These are phyloP conservation scores for Sugiyamaella novakii DNA, from an alignment of 1,139 yeast genomes.

Conservation along the genomic window DNA sequence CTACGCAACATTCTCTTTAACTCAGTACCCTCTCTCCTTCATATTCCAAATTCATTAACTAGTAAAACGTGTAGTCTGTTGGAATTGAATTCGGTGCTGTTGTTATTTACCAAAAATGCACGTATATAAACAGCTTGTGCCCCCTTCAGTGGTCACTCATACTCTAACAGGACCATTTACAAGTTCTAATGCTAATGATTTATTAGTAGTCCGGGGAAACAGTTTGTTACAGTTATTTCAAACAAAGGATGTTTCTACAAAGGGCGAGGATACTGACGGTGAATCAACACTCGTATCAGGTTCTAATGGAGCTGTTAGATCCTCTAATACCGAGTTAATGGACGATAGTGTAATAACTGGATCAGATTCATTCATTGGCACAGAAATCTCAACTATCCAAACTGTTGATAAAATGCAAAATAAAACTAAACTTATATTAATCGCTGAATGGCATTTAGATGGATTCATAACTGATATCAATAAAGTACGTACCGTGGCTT, in stretches of 20 bases:
- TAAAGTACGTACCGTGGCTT: slow-evolving; percentile 54
- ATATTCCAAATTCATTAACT: no score
- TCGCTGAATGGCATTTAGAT: slow-evolving; percentile 68
- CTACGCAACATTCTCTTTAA: not conserved
- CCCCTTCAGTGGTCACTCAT: slow-evolving; percentile 73
- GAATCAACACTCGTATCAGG: no score
- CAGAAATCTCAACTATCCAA: slow-evolving; percentile 32
- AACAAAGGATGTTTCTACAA: slow-evolving; percentile 25
- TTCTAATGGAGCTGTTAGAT: not conserved
- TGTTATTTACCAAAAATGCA: slow-evolving; percentile 58
- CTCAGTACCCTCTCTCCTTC: no score
- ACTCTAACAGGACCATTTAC: slow-evolving; percentile 66
- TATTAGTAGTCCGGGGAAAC: slow-evolving; percentile 72
- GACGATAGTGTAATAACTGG: slow-evolving; percentile 25
- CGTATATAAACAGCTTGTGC: slow-evolving; percentile 75
- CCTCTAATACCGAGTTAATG: no score
- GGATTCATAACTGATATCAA: slow-evolving; percentile 68
- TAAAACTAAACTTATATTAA: slow-evolving; percentile 51
- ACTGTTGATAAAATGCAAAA: slow-evolving; percentile 32
- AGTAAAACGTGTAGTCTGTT: no score
- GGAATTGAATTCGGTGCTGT: no score
- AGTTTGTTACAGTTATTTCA: slow-evolving; percentile 66
- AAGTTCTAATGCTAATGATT: slow-evolving; percentile 51
- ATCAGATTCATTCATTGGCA: slow-evolving; percentile 38
- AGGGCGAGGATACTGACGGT: slow-evolving; percentile 7